Base-by-base conservation (phyloP, 768 basidiomycete genomes). In the Myochromella boudieri region DNA sequence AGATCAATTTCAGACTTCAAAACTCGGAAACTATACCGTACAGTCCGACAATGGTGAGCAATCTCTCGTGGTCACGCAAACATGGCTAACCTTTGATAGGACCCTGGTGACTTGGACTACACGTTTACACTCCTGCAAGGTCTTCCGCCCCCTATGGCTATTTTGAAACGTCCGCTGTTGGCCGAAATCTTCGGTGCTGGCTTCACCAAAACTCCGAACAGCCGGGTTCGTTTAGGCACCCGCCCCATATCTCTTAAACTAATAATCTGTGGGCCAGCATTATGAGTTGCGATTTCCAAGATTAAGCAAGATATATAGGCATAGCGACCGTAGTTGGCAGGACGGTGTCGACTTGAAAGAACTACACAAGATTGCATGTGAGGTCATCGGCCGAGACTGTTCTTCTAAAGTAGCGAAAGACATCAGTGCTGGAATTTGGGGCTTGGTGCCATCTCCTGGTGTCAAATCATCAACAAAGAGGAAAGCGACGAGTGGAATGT, bases 281-380 rank as follows among this genome's bases (percentile, higher is more conserved):
- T 94, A 94, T 60, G 89, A 89, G 53, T 71, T 93, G 4, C 84
- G 93, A 17, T 95, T 87, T 61, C 90, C 93, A 0, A 75, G 93
- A 39, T 72, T 95, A 24, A 75, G 76, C 26, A 94, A 93, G 60
- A 66, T 84, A 1, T 80, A 78, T 61, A 78, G 84, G 6, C 57
- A 68, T 0, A 64, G 60, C 18, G 87, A 91, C 49, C 78, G 91
- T 14, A 60, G 68, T n/a, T 91, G 87, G 84, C 66, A 60, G 26
- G 80, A 84, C 26, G 75, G 75, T 15, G 56, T 75, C 24, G 68
- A 71, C 18, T 66, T 84, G 3, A 63, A 72, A 17, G 70, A 71
- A 15, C 63, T 86, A 11, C 77, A 85, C 48, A 60, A 62, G 2
- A 73, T 83, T 46, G 87, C 85, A 0, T 73, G 71, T 20, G 68